Conservation (phyloP, 2,329 filamentous ascomycete genomes). For the Diplodia corticola region DNA sequence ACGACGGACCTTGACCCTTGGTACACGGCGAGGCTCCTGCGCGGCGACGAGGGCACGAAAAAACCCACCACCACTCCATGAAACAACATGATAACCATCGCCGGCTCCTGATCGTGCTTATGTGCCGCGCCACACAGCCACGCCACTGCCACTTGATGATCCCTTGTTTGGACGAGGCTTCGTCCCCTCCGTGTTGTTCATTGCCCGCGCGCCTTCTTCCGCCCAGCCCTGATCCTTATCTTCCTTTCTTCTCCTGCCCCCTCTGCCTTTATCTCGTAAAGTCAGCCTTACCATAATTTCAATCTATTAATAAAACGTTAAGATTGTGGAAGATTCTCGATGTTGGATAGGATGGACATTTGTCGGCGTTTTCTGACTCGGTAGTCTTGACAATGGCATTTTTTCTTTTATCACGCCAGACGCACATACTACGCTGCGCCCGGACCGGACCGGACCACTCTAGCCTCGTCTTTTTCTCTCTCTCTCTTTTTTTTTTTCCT, state of each 20-base stretch:
- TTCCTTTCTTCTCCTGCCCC: not conserved
- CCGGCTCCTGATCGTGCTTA: not conserved
- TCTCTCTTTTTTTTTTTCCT: too few relatives aligned
- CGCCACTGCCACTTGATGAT: not conserved
- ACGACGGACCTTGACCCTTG: not conserved
- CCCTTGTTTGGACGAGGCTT: not conserved
- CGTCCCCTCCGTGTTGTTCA: not conserved
- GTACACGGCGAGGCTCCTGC: not conserved
- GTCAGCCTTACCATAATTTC: not conserved
- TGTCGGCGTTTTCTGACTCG: not conserved
- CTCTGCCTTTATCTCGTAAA: not conserved
- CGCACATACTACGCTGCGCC: not conserved
- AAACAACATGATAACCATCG: slow-evolving; percentile 1
- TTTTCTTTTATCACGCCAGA: not conserved
- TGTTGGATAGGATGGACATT: not conserved
- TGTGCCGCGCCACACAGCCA: slow-evolving; percentile 1
- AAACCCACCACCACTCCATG: not conserved
- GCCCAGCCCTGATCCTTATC: not conserved
- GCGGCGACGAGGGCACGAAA: not conserved
- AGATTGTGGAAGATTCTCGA: not conserved
- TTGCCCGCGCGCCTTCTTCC: not conserved
- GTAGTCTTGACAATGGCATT: not conserved
- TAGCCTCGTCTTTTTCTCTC: too few relatives aligned
- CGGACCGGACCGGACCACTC: not conserved
- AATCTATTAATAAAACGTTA: not conserved